Evolutionary conservation across 164 flowering plant species (phyloP).

Genomic region (Umbilicus rupestris): DNA sequence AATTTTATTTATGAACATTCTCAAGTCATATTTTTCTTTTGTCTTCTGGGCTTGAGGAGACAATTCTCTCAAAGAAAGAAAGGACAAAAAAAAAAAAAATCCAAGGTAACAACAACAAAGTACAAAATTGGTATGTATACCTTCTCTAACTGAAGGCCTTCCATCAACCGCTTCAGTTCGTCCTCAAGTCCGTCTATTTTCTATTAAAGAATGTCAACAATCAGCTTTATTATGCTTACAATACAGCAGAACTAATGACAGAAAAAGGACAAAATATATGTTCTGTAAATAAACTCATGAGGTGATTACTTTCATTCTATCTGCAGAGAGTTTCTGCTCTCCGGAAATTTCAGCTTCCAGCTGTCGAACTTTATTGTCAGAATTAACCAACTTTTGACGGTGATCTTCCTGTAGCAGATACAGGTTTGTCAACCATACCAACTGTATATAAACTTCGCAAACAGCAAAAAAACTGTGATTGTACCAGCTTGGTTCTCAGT

Average conservation of each 20-base stretch:
- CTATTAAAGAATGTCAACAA: conserved; percentile 30
- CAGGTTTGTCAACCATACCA: not conserved
- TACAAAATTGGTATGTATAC: conserved; percentile 28
- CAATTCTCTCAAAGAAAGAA: not conserved
- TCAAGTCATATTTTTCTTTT: not conserved
- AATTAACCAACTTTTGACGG: conserved; percentile 65
- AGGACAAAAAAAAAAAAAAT: not conserved
- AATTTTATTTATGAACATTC: not conserved
- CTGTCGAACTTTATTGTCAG: conserved; percentile 84
- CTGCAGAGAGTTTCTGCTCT: conserved; percentile 46
- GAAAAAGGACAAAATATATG: not conserved
- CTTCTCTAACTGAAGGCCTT: conserved; percentile 85
- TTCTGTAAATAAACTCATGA: not conserved
- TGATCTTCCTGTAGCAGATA: conserved; percentile 60
- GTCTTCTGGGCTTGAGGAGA: not conserved
- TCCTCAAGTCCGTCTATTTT: conserved; percentile 61
- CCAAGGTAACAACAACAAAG: not conserved
- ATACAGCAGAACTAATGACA: not conserved
- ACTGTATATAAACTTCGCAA: not conserved
- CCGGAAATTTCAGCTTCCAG: conserved; percentile 62
- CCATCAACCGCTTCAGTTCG: conserved; percentile 39
- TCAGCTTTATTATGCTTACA: not conserved
- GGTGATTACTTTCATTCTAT: conserved; percentile 43
- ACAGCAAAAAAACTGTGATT: not conserved
- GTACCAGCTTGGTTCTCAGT: conserved; percentile 79